Base-by-base conservation (phyloP, 2,329 filamentous ascomycete species). In the Pyrenophora seminiperda region DNA sequence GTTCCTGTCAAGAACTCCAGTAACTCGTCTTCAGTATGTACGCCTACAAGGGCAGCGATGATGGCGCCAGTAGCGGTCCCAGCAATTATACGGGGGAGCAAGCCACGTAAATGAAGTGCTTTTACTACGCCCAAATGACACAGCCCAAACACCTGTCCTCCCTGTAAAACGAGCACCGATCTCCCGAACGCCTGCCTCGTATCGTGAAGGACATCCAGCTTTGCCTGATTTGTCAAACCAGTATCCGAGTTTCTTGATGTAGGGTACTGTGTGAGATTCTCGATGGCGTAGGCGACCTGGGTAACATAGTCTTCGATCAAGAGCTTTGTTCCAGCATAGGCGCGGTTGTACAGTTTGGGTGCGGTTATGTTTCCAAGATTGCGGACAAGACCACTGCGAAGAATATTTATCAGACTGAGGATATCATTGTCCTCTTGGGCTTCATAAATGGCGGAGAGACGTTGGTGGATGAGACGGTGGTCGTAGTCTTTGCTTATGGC, bases 101-200 rank as follows among this genome's bases (percentile, higher is more conserved):
- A 76, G 0, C 90, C 90, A 20, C 89, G 83, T 29, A 91, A 75
- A 73, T 92, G 90, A 32, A 97, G 77, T 2, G 91, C 91, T 68
- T 93, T 96, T 31, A 96, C 89, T 5, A 97, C 91, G 5, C 92
- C 92, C 4, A 97, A 73, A 72, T 97, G 93, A 63, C 90, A 96
- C 7, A 96, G 76, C 2, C 92, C 92, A 65, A 97, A 96, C 50
- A 96, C 93, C 33, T 91, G 89, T 11, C 93, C 92, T 39, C 92
- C 92, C 70, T 97, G 91, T 1, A 97, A 75, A 4, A 97, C 88
- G 18, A 97, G 79, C 1, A 89, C 91, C 47, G 87, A 94, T 58
- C 91, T 82, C 7, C 92, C 93, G 74, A 96, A 95, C 0, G 91
- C 90, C 70, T 94, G 90, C 9, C 92, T 82, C 7, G 91, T 91